These are phyloP conservation scores for Xerocomus nothofagi DNA, from an alignment of 1,284 basidiomycete genomes.

Conservation along the genomic window DNA sequence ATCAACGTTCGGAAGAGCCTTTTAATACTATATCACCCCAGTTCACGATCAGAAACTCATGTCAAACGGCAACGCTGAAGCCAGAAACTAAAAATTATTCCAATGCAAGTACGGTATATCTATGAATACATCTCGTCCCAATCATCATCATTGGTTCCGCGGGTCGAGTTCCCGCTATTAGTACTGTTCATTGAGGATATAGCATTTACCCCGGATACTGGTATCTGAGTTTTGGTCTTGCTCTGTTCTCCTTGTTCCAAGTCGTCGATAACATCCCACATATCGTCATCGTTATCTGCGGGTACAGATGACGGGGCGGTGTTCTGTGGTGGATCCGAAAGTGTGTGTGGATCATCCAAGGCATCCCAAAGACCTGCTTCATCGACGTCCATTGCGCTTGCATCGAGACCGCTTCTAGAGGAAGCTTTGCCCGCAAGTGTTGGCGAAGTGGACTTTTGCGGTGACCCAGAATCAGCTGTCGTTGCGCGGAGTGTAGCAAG, in stretches of 20 bases:
- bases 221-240: constrained; percentile 14
- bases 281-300: constrained; percentile 55
- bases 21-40: too few species aligned
- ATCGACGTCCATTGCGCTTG: constrained; percentile 42
- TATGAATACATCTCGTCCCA: constrained; percentile 57
- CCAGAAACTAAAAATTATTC: not conserved
- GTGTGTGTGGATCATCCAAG: constrained; percentile 19
- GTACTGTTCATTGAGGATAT: constrained; percentile 30
- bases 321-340: constrained; percentile 13
- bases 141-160: constrained; percentile 39
- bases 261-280: constrained; percentile 69
- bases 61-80: too few species aligned
- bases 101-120: not conserved
- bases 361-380: constrained; percentile 56
- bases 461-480: constrained; percentile 5
- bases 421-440: constrained; percentile 13
- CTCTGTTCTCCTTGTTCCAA: constrained; percentile 17
- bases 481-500: constrained; percentile 20
- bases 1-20: too few species aligned
- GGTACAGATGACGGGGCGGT: constrained; percentile 4
- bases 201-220: constrained; percentile 24
- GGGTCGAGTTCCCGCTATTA: constrained; percentile 13
- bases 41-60: not conserved
- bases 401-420: constrained; percentile 14
- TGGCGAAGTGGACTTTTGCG: not conserved